Evolutionary conservation across 2,329 filamentous ascomycete species (phyloP).

Genomic region (Fusarium coicis): DNA sequence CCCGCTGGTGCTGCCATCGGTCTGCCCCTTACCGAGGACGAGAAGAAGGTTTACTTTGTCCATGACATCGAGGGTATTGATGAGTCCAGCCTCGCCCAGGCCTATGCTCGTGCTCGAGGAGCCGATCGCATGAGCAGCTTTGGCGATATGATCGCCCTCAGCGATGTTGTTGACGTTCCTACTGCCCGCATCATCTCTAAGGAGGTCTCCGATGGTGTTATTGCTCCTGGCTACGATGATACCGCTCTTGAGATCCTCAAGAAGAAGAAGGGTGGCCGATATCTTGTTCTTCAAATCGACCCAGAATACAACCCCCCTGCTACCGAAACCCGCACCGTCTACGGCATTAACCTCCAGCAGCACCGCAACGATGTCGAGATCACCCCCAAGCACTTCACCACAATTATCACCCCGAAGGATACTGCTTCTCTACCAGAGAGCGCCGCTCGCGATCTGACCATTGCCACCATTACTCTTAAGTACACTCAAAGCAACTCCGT

Average conservation of each 20-base stretch:
- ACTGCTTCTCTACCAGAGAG: slow-evolving; percentile 76
- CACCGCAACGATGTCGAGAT: slow-evolving; percentile 93
- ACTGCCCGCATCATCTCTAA: slow-evolving; percentile 98
- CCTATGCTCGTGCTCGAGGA: slow-evolving; percentile 93
- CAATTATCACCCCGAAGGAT: slow-evolving; percentile 87
- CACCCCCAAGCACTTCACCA: slow-evolving; percentile 84
- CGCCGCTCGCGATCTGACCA: slow-evolving; percentile 88
- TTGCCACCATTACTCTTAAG: slow-evolving; percentile 97
- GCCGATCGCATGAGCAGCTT: slow-evolving; percentile 99
- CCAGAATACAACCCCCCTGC: slow-evolving; percentile 83
- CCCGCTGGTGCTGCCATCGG: slow-evolving; percentile 96
- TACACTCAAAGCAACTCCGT: slow-evolving; percentile 99
- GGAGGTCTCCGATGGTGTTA: slow-evolving; percentile 96
- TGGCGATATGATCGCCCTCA: slow-evolving; percentile 94
- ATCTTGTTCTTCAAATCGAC: slow-evolving; percentile 96
- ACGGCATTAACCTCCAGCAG: slow-evolving; percentile 88
- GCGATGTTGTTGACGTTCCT: slow-evolving; percentile 87
- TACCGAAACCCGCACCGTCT: slow-evolving; percentile 87
- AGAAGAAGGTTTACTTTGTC: slow-evolving; percentile 98
- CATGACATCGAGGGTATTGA: slow-evolving; percentile 93
- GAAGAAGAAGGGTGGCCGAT: slow-evolving; percentile 99
- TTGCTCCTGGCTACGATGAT: slow-evolving; percentile 86
- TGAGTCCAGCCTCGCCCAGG: slow-evolving; percentile 86
- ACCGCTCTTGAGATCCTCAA: slow-evolving; percentile 90
- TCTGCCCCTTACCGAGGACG: slow-evolving; percentile 83